phyloP scores from a whole-genome alignment of 495 filamentous ascomycete species.

The Parachaetomium inaequale region DNA sequence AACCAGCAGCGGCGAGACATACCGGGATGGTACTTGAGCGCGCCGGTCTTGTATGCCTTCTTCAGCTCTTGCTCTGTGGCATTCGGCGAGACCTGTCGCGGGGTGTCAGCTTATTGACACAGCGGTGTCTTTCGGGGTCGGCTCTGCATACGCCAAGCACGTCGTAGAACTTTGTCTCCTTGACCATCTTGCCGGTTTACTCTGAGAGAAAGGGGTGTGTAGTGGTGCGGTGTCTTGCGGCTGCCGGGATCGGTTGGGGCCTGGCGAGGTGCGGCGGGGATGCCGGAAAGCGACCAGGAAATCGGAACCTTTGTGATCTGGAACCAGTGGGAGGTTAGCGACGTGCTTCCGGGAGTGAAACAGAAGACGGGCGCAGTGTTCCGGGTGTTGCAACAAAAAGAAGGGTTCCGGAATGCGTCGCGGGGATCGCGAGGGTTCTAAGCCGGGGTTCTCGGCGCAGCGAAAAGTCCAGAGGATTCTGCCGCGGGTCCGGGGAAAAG shows the following conservation, averaged over 20 bases:
- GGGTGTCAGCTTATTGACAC: slow-evolving; percentile 20
- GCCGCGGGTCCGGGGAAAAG: neutral
- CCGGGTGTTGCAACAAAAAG: neutral
- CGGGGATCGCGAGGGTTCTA: neutral
- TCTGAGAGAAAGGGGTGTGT: neutral
- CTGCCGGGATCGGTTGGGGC: slow-evolving; percentile 1
- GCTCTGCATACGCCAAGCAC: slow-evolving; percentile 67
- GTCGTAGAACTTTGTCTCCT: slow-evolving; percentile 87
- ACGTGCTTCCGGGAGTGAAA: neutral
- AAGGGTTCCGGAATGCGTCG: neutral
- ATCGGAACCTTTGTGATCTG: neutral
- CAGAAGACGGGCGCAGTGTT: neutral
- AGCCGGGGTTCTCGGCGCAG: neutral
- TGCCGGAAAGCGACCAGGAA: neutral
- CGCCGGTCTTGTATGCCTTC: slow-evolving; percentile 86
- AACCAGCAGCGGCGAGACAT: slow-evolving; percentile 30
- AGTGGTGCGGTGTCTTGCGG: neutral
- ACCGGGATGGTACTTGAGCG: slow-evolving; percentile 90
- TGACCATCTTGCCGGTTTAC: slow-evolving; percentile 65
- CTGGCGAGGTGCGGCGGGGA: neutral
- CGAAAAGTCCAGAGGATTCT: slow-evolving; percentile 13
- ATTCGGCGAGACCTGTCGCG: slow-evolving; percentile 61
- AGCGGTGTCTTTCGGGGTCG: neutral
- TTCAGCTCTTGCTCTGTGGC: slow-evolving; percentile 77
- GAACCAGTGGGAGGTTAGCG: neutral